These are phyloP conservation scores for Neoscytalidium dimidiatum DNA, from an alignment of 2,329 filamentous ascomycete genomes.

Conservation along the genomic window DNA sequence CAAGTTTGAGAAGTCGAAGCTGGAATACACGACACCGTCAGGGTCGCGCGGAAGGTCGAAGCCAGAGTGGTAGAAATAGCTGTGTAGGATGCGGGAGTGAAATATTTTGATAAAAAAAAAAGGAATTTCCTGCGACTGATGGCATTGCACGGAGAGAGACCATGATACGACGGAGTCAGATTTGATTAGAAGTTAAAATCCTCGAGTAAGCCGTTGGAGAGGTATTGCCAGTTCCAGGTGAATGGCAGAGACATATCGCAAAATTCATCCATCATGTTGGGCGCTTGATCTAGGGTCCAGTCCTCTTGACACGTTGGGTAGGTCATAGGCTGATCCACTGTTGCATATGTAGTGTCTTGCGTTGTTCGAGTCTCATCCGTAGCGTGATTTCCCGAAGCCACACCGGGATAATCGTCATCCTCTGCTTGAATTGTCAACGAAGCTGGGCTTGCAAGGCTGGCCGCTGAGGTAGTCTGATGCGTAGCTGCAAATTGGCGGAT, in stretches of 20 bases:
- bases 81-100: not conserved
- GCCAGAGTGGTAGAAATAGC: constrained; percentile 3
- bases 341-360: not conserved
- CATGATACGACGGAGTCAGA: too few relatives aligned
- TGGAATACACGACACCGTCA: constrained; percentile 10
- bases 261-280: not conserved
- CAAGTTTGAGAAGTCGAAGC: constrained; percentile 13
- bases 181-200: not conserved
- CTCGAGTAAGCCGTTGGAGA: not conserved
- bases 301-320: not conserved
- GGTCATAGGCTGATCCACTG: not conserved
- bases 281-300: not conserved
- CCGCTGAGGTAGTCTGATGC: too few relatives aligned
- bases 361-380: not conserved
- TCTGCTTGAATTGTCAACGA: too few relatives aligned
- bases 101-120: too few relatives aligned
- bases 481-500: too few relatives aligned
- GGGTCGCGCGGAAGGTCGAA: constrained; percentile 15
- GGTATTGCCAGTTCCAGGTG: constrained; percentile 4
- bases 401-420: too few relatives aligned
- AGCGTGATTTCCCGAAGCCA: not conserved
- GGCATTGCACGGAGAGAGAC: too few relatives aligned
- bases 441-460: too few relatives aligned
- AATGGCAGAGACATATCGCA: not conserved
- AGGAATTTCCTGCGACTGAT: too few relatives aligned